Evolutionary conservation across 148 eudicot genomes (phyloP).

Genomic region (Nyssa sinensis): DNA sequence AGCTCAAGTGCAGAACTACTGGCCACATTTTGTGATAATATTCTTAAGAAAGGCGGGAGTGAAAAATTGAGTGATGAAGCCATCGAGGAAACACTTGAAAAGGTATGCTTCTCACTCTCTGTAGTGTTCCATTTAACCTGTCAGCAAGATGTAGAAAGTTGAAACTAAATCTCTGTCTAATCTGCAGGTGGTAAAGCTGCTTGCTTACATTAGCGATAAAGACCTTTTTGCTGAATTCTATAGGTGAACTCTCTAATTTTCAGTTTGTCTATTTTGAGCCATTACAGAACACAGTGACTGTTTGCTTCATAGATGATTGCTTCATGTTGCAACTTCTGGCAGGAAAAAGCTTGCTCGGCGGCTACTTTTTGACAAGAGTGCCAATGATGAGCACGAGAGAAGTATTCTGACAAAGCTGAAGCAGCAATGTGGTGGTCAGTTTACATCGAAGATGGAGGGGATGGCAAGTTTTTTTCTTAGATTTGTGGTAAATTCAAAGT

Average conservation of each 20-base stretch:
- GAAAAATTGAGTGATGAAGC: constrained; percentile 78
- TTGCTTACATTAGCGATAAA: constrained; percentile 74
- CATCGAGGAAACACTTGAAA: constrained; percentile 70
- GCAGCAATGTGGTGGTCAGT: constrained; percentile 84
- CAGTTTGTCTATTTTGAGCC: neutral
- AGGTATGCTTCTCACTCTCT: constrained; percentile 30
- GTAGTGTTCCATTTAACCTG: neutral
- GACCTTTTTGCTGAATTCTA: constrained; percentile 81
- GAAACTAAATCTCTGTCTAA: neutral
- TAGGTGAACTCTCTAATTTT: constrained; percentile 34
- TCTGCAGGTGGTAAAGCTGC: constrained; percentile 62
- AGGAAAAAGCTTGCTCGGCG: constrained; percentile 80
- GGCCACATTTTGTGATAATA: constrained; percentile 71
- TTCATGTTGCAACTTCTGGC: constrained; percentile 11
- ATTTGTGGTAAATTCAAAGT: neutral
- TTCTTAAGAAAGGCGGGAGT: constrained; percentile 74
- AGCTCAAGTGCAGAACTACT: constrained; percentile 69
- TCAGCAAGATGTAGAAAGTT: neutral
- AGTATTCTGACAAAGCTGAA: constrained; percentile 68
- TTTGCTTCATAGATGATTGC: neutral
- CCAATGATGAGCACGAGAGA: constrained; percentile 82
- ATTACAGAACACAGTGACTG: neutral
- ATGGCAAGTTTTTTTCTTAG: constrained; percentile 36
- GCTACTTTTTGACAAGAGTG: constrained; percentile 74
- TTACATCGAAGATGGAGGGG: constrained; percentile 86